These are phyloP conservation scores for Mucor racemosus DNA, from an alignment of 371 early-diverging fungal genomes.

Conservation along the genomic window DNA sequence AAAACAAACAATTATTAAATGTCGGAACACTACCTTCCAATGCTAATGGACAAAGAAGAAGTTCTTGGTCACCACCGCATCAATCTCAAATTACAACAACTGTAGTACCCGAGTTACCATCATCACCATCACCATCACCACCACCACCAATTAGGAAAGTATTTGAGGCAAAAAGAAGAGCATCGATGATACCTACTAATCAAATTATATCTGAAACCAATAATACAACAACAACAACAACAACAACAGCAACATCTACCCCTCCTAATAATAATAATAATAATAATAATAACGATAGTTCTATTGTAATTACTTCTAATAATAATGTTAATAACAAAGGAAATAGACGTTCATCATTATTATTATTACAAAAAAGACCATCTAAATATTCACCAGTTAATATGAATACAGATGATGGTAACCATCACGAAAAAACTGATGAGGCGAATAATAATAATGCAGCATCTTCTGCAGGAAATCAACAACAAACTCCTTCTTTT, in stretches of 20 bases:
- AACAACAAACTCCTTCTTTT: constrained; percentile 7
- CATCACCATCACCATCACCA: constrained; percentile 1
- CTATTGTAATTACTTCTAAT: constrained; percentile 13
- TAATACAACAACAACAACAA: too few relatives aligned
- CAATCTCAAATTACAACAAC: not conserved
- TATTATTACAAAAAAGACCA: constrained; percentile 2
- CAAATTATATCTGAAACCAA: not conserved
- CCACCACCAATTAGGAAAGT: not conserved
- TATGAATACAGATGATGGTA: not conserved
- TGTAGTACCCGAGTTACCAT: constrained; percentile 4
- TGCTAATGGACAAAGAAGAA: constrained; percentile 12
- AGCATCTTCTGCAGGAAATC: constrained; percentile 4
- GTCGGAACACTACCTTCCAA: not conserved
- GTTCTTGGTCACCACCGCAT: constrained; percentile 13
- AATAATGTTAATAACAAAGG: not conserved
- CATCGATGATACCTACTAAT: constrained; percentile 1
- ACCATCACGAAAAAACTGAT: not conserved
- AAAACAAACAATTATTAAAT: not conserved
- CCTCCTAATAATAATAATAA: not conserved
- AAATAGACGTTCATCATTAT: too few relatives aligned
- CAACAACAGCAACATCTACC: not conserved
- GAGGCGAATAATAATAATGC: constrained; percentile 4
- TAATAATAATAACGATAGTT: not conserved
- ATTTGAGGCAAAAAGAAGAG: constrained; percentile 2
- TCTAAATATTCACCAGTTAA: not conserved